phyloP scores from a whole-genome alignment of 352 stramenopile genomes.

The Phytophthora palmivora region DNA sequence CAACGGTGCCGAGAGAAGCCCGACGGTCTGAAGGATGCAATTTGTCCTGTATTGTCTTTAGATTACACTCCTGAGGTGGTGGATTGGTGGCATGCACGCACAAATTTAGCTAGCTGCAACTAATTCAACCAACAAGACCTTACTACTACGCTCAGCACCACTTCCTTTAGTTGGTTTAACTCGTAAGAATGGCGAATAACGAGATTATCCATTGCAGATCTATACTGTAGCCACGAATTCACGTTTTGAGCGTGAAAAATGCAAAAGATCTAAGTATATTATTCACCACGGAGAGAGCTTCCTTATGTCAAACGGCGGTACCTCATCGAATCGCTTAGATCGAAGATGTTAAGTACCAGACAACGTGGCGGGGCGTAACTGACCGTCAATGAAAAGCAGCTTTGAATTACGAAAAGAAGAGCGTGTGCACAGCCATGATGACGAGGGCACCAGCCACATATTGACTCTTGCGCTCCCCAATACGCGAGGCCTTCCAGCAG shows the following conservation, averaged over 20 bases:
- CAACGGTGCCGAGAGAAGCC: constrained; percentile 30
- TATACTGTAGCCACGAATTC: too few relatives aligned
- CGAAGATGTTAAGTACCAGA: background rate
- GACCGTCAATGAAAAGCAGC: too few relatives aligned
- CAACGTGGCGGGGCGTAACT: background rate
- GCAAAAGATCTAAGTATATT: too few relatives aligned
- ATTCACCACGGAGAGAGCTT: too few relatives aligned
- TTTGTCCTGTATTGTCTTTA: constrained; percentile 24
- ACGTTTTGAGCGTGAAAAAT: too few relatives aligned
- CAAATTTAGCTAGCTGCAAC: constrained; percentile 28
- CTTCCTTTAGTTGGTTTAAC: too few relatives aligned
- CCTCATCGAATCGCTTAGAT: background rate
- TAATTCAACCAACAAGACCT: constrained; percentile 26
- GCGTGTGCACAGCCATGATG: constrained; percentile 91
- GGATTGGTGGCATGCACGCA: constrained; percentile 15
- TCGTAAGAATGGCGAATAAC: too few relatives aligned
- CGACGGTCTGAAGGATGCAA: constrained; percentile 8
- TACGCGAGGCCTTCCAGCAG: constrained; percentile 93
- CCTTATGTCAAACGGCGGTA: too few relatives aligned
- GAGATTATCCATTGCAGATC: too few relatives aligned
- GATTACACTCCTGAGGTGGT: constrained; percentile 24
- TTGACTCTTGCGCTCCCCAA: constrained; percentile 92
- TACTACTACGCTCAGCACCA: background rate
- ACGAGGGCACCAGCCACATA: constrained; percentile 87
- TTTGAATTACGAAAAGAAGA: constrained; percentile 83